Conservation (phyloP, 148 eudicot species). For the Amaranthus palmeri region DNA sequence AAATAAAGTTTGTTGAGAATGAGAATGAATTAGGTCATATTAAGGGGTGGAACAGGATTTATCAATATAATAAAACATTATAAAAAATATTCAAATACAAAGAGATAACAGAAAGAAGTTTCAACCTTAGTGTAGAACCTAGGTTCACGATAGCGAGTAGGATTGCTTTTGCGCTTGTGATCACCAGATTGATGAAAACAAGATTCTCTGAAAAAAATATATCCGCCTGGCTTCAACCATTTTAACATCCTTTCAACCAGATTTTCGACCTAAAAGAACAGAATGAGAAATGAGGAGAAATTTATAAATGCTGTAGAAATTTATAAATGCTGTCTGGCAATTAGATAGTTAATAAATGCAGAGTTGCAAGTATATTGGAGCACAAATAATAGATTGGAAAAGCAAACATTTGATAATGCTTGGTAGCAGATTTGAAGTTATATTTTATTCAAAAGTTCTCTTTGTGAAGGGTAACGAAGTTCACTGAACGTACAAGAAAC, state of each 20-base stretch:
- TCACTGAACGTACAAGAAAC: no score
- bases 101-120: conserved; percentile 1
- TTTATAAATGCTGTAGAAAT: neutral
- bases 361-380: no score
- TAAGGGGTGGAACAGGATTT: neutral
- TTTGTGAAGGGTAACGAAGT: no score
- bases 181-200: conserved; percentile 9
- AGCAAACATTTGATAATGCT: no score
- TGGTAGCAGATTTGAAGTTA: no score
- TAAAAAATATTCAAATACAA: neutral
- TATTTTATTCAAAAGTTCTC: no score
- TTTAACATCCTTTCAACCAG: no score
- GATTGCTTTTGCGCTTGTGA: conserved; percentile 78
- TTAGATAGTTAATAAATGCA: no score
- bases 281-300: neutral
- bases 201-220: conserved; percentile 13
- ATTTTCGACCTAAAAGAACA: neutral
- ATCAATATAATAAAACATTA: neutral
- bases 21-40: neutral
- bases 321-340: no score
- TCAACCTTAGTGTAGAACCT: conserved; percentile 85
- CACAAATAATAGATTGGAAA: no score
- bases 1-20: neutral
- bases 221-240: no score
- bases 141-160: conserved; percentile 98